Percentiles rank a stretch among this genome's conserved stretches.
Evolutionary conservation across 352 stramenopile species (phyloP).

Genomic region (Pythium apleroticum): DNA sequence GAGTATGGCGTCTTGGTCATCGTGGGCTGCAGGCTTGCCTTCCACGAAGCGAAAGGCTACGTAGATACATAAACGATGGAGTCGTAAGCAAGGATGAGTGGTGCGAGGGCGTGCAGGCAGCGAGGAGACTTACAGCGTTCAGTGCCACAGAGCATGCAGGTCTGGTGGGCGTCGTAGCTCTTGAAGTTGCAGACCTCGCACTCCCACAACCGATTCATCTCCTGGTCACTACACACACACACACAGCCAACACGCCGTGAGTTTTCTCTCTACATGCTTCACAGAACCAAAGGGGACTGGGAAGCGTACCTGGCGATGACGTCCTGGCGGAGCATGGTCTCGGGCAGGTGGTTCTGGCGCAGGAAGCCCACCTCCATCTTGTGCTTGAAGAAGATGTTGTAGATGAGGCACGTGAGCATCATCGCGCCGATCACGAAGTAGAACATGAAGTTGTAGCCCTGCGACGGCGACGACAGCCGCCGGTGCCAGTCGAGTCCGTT

Average conservation of each 20-base stretch:
- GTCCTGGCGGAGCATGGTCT: constrained; percentile 86
- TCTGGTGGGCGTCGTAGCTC: constrained; percentile 86
- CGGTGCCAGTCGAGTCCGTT: constrained; percentile 16
- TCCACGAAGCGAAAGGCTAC: constrained; percentile 73
- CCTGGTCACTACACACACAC: constrained; percentile 50
- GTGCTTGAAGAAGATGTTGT: constrained; percentile 90
- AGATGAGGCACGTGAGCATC: constrained; percentile 85
- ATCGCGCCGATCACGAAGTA: constrained; percentile 88
- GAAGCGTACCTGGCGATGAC: constrained; percentile 70
- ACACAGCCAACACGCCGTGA: too few species aligned
- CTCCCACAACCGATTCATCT: constrained; percentile 86
- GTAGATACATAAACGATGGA: background rate
- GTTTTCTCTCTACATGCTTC: too few species aligned
- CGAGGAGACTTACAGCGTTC: constrained; percentile 65
- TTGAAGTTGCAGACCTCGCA: constrained; percentile 94
- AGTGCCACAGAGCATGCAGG: constrained; percentile 89
- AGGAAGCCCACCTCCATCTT: constrained; percentile 77
- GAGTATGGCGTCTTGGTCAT: constrained; percentile 42
- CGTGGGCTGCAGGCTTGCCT: constrained; percentile 30
- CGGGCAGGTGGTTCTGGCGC: constrained; percentile 62
- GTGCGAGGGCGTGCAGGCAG: too few species aligned
- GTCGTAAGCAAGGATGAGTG: too few species aligned
- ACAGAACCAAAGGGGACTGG: too few species aligned
- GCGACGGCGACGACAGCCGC: constrained; percentile 34
- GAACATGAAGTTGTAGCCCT: constrained; percentile 89